phyloP scores from a whole-genome alignment of 140 eudicot species.

The Ambrosia hybrid region DNA sequence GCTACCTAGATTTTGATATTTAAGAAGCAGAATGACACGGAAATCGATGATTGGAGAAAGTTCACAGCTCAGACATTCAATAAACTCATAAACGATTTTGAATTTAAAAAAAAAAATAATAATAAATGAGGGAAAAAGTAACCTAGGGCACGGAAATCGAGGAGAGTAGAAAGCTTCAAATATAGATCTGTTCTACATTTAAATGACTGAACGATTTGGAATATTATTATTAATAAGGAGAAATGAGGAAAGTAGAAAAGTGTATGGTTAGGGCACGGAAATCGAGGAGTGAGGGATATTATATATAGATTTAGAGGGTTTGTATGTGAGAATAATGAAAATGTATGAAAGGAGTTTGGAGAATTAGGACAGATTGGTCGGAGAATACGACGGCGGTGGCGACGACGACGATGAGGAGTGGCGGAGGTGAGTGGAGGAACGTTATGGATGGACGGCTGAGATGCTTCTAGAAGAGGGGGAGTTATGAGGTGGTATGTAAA shows the following conservation, averaged over 20 bases:
- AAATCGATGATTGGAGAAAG: background rate
- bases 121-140: background rate
- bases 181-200: background rate
- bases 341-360: conserved; percentile 29
- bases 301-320: background rate
- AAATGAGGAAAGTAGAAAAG: too few species aligned
- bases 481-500: conserved; percentile 18
- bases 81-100: too few species aligned
- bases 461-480: conserved; percentile 41
- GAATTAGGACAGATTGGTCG: conserved; percentile 15
- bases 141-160: conserved; percentile 28
- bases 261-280: background rate
- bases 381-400: background rate
- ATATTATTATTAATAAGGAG: too few species aligned
- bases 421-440: conserved; percentile 30
- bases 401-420: conserved; percentile 24
- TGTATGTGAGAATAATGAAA: conserved; percentile 5
- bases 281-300: background rate
- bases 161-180: background rate
- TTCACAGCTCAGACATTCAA: too few species aligned
- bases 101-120: too few species aligned
- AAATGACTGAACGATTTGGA: too few species aligned
- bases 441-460: conserved; percentile 24
- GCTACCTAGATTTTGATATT: too few species aligned
- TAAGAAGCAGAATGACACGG: background rate